A percentile compares a stretch with the other conserved stretches of the same genome.
Evolutionary conservation across 1,284 basidiomycete species (phyloP).

Genomic region (Naganishia liquefaciens): DNA sequence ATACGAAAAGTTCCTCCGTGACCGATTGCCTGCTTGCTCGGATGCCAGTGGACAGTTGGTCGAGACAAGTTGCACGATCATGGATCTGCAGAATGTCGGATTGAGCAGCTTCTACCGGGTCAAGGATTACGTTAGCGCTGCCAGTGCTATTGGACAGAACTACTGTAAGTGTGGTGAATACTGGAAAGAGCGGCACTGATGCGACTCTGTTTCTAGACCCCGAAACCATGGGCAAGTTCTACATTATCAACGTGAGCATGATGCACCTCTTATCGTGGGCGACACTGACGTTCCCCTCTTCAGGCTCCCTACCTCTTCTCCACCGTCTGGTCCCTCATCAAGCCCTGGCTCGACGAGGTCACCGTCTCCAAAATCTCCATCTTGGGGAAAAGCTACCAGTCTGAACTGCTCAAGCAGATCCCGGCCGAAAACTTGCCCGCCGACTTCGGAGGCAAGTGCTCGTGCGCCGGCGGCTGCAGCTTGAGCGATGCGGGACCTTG

Average conservation of each 20-base stretch:
- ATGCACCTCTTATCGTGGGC: not conserved
- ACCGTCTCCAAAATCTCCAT: constrained; percentile 92
- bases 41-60: constrained; percentile 74
- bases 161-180: constrained; percentile 59
- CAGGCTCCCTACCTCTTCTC: constrained; percentile 82
- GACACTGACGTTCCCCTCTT: constrained; percentile 48
- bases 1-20: constrained; percentile 84
- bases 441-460: constrained; percentile 81
- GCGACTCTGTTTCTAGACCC: constrained; percentile 57
- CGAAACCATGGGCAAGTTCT: constrained; percentile 94
- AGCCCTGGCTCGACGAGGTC: constrained; percentile 92
- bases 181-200: not conserved
- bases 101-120: constrained; percentile 85
- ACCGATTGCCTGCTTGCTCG: constrained; percentile 78
- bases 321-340: constrained; percentile 85
- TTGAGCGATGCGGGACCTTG: constrained; percentile 91
- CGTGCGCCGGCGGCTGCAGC: constrained; percentile 78
- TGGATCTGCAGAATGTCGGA: constrained; percentile 84
- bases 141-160: constrained; percentile 82
- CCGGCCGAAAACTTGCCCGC: constrained; percentile 77
- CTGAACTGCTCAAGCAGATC: constrained; percentile 75
- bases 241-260: constrained; percentile 73
- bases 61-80: constrained; percentile 97
- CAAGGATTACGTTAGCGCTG: constrained; percentile 84
- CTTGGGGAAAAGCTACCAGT: constrained; percentile 64